phyloP scores from a whole-genome alignment of 2,329 filamentous ascomycete genomes.

The Paraphaeosphaeria minitans region DNA sequence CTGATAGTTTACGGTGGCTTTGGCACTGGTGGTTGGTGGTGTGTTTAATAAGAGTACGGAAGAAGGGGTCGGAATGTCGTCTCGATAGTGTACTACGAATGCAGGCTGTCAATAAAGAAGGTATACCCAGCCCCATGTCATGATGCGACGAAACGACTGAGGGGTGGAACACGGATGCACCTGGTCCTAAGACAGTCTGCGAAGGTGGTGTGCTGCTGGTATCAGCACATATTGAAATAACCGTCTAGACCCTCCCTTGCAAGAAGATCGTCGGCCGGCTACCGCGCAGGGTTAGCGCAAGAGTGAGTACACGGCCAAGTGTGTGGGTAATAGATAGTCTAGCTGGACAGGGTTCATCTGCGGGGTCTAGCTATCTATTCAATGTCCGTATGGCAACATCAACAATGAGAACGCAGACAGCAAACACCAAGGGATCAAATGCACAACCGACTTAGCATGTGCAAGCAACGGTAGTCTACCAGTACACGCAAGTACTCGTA shows the following conservation, averaged over 20 bases:
- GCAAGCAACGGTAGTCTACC: not conserved
- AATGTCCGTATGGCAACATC: constrained; percentile 3
- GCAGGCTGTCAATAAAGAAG: constrained; percentile 7
- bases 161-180: not conserved
- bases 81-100: not conserved
- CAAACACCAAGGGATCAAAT: not conserved
- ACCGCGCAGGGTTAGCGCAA: constrained; percentile 6
- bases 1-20: not conserved
- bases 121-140: not conserved
- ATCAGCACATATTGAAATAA: not conserved
- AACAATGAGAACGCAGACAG: not conserved
- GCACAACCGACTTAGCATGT: not conserved
- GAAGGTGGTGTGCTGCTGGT: not conserved
- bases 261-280: not conserved
- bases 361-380: not conserved
- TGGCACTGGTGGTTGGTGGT: not conserved
- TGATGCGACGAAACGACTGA: not conserved
- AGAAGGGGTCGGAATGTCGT: not conserved
- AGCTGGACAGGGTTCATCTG: not conserved
- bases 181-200: not conserved
- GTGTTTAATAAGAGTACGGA: not conserved
- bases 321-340: not conserved
- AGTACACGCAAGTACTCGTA: not conserved
- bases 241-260: not conserved
- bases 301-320: constrained; percentile 1